Conservation (phyloP, 2,329 filamentous ascomycete genomes). For the Stagonosporopsis cucurbitacearum region DNA sequence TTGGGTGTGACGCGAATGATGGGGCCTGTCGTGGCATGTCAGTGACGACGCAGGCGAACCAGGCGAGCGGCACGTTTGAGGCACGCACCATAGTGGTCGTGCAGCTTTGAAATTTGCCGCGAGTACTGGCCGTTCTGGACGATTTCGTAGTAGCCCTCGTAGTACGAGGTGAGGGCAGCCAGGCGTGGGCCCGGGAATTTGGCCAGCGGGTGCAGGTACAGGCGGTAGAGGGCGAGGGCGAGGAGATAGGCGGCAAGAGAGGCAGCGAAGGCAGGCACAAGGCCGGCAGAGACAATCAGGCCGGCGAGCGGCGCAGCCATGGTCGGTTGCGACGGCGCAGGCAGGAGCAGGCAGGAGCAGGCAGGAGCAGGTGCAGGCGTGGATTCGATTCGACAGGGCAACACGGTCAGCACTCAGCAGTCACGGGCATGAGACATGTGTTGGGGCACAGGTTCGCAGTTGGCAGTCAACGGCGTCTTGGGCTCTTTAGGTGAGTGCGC, state of each 20-base stretch:
- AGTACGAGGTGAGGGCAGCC: constrained; percentile 42
- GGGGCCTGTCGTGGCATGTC: constrained; percentile 37
- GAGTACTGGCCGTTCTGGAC: constrained; percentile 41
- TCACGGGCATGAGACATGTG: constrained; percentile 15
- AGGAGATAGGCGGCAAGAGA: constrained; percentile 25
- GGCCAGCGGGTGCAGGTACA: constrained; percentile 54
- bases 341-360: constrained; percentile 3
- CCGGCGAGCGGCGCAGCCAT: constrained; percentile 12
- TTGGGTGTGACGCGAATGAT: constrained; percentile 53
- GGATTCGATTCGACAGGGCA: too few relatives aligned
- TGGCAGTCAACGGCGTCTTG: too few relatives aligned
- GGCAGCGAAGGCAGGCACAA: constrained; percentile 17
- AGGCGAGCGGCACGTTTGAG: background rate
- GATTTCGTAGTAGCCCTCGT: constrained; percentile 47
- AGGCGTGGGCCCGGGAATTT: constrained; percentile 53
- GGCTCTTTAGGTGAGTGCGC: constrained; percentile 1
- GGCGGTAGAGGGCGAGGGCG: constrained; percentile 45
- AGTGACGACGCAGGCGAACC: background rate
- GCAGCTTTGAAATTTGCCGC: constrained; percentile 38
- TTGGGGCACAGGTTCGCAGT: background rate
- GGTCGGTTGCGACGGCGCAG: background rate
- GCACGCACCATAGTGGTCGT: constrained; percentile 41
- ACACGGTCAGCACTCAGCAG: too few relatives aligned
- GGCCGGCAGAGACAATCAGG: constrained; percentile 16
- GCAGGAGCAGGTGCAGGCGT: background rate